Base-by-base conservation (phyloP, 139 green algal genomes). In the Zygnema circumcarinatum region DNA sequence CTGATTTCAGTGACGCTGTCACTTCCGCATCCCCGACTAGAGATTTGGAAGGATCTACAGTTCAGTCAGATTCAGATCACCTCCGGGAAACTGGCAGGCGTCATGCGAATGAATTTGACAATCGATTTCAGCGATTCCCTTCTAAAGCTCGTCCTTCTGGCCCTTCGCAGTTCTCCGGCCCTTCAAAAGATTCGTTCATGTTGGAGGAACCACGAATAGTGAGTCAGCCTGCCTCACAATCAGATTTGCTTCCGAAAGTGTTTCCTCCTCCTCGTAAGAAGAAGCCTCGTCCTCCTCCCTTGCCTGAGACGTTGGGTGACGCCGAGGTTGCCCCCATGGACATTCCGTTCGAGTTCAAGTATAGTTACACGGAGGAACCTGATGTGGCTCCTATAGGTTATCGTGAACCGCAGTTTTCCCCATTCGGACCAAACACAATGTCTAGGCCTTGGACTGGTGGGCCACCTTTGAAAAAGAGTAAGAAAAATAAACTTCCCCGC, bases 301-400 rank as follows among this genome's bases (percentile, higher is more conserved):
- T 84, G 33, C 1, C 76, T 32, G 33, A 31, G 0, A 33, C 76
- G 33, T 7, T 38, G 31, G 76, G 76, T 7, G 39, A 84, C 31
- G 32, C 76, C 20, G 76, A 84, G 1, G 52, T 84, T 35, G 36
- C 76, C 25, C 36, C 76, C 2, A 0, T 40, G 25, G 76, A 84
- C 29, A 22, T 62, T 56, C 76, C 39, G 22, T 86, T 86, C 41
- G 42, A 81, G 29, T 86, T 86, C 29, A 41, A 42, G 0, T 86
- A 81, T 69, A 86, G 80, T 69, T 86, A 86, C 54, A 68, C 80
- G 42, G 80, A 86, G 20, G 47, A 40, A 38, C 80, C 80, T 31
- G 2, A 81, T 38, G 67, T 52, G 32, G 42, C 53, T 25, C 80
- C 80, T 0, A 86, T 86, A 32, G 80, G 80, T n/a, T 86, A 80